Conservation (phyloP, 208 protist genomes). For the Herpetomonas tarakana region DNA sequence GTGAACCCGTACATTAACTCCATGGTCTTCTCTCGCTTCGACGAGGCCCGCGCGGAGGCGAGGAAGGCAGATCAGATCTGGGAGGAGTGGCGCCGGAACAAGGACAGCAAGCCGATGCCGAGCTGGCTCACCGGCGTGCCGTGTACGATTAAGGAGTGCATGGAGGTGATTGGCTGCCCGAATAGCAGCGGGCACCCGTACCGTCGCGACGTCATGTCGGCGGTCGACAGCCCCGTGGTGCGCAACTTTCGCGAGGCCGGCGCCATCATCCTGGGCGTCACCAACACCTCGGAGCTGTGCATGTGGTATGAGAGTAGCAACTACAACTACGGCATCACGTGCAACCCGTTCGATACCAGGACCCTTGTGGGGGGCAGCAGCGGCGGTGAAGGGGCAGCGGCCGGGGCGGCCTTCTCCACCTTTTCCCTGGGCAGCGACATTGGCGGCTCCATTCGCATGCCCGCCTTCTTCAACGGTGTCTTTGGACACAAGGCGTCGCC, state of each 20-base stretch:
- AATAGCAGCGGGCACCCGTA: constrained; percentile 72
- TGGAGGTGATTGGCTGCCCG: constrained; percentile 73
- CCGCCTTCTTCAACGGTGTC: constrained; percentile 89
- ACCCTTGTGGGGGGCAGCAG: constrained; percentile 85
- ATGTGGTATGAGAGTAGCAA: constrained; percentile 91
- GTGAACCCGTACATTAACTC: constrained; percentile 81
- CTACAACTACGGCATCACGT: constrained; percentile 86
- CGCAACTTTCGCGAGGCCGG: constrained; percentile 84
- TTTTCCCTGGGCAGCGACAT: constrained; percentile 89
- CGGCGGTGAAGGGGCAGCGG: constrained; percentile 79
- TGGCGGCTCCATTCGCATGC: constrained; percentile 90
- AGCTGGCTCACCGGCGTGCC: constrained; percentile 84
- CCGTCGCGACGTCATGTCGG: constrained; percentile 41
- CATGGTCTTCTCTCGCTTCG: constrained; percentile 84
- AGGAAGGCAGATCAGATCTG: constrained; percentile 55
- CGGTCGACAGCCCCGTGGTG: constrained; percentile 69
- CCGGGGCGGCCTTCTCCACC: constrained; percentile 72
- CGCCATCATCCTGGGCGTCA: constrained; percentile 89
- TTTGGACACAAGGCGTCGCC: constrained; percentile 86
- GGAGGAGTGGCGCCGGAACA: constrained; percentile 54
- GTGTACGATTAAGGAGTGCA: constrained; percentile 88
- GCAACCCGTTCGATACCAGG: constrained; percentile 88
- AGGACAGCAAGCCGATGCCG: constrained; percentile 31
- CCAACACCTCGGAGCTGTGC: constrained; percentile 87
- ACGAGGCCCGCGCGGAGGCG: constrained; percentile 59